Evolutionary conservation across 2,329 filamentous ascomycete species (phyloP).

Genomic region (Blastomyces parvus): DNA sequence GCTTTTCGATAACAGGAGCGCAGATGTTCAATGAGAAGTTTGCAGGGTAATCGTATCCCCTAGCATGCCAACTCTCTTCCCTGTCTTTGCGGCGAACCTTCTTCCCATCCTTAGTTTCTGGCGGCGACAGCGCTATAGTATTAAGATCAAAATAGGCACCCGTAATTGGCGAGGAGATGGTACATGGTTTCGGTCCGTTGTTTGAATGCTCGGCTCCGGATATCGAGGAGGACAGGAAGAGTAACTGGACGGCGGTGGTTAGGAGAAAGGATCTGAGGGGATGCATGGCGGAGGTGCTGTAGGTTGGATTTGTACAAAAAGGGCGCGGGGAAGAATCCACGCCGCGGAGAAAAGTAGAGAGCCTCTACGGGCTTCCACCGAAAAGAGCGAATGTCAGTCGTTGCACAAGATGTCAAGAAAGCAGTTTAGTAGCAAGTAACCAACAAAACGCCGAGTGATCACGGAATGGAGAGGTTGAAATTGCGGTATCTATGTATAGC

Average conservation of each 20-base stretch:
- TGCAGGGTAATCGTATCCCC: constrained; percentile 41
- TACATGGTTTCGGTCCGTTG: constrained; percentile 45
- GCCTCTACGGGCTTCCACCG: background rate
- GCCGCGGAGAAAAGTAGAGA: background rate
- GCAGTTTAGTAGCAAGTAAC: background rate
- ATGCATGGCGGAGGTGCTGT: constrained; percentile 27
- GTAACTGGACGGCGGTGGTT: constrained; percentile 23
- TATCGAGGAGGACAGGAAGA: constrained; percentile 27
- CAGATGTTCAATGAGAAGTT: constrained; percentile 46
- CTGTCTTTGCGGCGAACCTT: constrained; percentile 31
- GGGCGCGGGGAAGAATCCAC: background rate
- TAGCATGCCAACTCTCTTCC: constrained; percentile 40
- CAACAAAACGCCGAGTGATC: background rate
- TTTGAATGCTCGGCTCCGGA: constrained; percentile 32
- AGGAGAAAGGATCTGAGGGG: constrained; percentile 21
- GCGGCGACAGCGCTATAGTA: constrained; percentile 45
- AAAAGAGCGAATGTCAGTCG: background rate
- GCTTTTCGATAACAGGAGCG: constrained; percentile 39
- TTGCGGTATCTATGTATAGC: background rate
- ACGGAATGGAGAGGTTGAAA: background rate
- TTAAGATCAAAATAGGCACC: constrained; percentile 57
- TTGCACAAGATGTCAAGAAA: background rate
- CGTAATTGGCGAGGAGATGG: constrained; percentile 51
- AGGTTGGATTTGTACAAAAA: background rate
- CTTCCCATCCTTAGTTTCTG: constrained; percentile 33